These are phyloP conservation scores for Plectosphaerella sp. DNA, from an alignment of 2,329 filamentous ascomycete genomes.

Conservation along the genomic window DNA sequence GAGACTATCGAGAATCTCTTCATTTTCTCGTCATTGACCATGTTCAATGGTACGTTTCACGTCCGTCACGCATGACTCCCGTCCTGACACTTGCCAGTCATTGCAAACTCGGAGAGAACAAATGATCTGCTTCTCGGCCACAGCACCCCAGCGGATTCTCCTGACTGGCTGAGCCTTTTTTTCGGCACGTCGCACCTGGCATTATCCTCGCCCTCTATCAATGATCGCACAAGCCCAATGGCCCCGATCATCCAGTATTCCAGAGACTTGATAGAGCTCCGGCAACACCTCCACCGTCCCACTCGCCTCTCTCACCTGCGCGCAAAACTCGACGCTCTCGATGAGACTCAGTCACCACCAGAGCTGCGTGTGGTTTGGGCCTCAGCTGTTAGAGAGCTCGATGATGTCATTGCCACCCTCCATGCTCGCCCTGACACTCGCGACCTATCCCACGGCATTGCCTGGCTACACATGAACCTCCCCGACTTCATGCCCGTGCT, in stretches of 20 bases:
- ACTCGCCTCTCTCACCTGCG: background rate
- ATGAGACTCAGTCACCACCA: background rate
- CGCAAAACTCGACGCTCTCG: background rate
- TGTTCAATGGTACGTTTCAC: background rate
- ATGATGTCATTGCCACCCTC: background rate
- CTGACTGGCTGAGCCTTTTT: background rate
- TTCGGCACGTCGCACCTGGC: background rate
- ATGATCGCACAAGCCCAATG: background rate
- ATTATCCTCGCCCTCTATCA: background rate
- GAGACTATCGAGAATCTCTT: background rate
- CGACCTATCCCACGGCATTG: background rate
- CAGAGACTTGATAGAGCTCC: background rate
- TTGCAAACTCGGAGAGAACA: background rate
- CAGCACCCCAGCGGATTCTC: background rate
- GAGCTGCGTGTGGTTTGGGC: background rate
- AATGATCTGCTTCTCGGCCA: background rate
- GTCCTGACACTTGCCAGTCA: background rate
- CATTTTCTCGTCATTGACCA: background rate
- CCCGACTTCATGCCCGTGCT: background rate
- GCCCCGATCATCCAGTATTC: background rate
- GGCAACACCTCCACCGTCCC: background rate
- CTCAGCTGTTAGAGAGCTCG: background rate
- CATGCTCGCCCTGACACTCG: background rate
- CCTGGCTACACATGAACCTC: background rate
- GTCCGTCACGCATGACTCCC: background rate